Conservation (phyloP, 2,329 filamentous ascomycete species). For the Aspergillaceae sp. region DNA sequence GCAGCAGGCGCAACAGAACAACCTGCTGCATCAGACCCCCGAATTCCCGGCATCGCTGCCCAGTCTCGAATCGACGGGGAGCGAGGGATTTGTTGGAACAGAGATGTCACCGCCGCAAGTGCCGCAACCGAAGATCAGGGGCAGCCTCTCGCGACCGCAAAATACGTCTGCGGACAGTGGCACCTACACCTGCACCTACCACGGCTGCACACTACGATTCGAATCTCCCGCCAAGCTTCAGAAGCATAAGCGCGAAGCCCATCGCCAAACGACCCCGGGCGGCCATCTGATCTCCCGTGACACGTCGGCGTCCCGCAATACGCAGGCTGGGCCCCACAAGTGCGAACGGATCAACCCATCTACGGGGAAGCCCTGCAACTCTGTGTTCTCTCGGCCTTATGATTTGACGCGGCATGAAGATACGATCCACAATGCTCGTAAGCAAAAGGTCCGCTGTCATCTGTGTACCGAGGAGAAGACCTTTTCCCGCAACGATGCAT, state of each 20-base stretch:
- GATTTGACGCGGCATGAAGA: slow-evolving; percentile 95
- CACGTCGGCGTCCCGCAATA: slow-evolving; percentile 56
- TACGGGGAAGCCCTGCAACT: slow-evolving; percentile 90
- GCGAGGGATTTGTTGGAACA: slow-evolving; percentile 35
- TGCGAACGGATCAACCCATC: slow-evolving; percentile 91
- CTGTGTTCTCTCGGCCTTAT: slow-evolving; percentile 89
- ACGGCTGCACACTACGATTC: slow-evolving; percentile 80
- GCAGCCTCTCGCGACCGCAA: slow-evolving; percentile 46
- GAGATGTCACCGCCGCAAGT: slow-evolving; percentile 29
- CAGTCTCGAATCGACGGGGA: slow-evolving; percentile 54
- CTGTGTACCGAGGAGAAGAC: slow-evolving; percentile 94
- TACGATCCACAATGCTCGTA: slow-evolving; percentile 90
- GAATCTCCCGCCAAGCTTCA: slow-evolving; percentile 79
- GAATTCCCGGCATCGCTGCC: slow-evolving; percentile 53
- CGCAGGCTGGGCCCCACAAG: slow-evolving; percentile 84
- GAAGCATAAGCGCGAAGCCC: slow-evolving; percentile 90
- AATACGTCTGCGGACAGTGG: slow-evolving; percentile 66
- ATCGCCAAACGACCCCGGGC: slow-evolving; percentile 61
- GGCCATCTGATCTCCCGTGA: slow-evolving; percentile 35
- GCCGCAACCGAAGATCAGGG: slow-evolving; percentile 25
- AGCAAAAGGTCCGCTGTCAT: slow-evolving; percentile 89
- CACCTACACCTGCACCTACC: slow-evolving; percentile 94
- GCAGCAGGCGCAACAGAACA: slow-evolving; percentile 20
- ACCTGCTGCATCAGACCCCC: slow-evolving; percentile 38
- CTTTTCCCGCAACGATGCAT: slow-evolving; percentile 87